Evolutionary conservation across 176 grass and related monocot species (phyloP), one percentile per base, ranked within the genome.

Genomic region (barley (Hordeum vulgare)): DNA sequence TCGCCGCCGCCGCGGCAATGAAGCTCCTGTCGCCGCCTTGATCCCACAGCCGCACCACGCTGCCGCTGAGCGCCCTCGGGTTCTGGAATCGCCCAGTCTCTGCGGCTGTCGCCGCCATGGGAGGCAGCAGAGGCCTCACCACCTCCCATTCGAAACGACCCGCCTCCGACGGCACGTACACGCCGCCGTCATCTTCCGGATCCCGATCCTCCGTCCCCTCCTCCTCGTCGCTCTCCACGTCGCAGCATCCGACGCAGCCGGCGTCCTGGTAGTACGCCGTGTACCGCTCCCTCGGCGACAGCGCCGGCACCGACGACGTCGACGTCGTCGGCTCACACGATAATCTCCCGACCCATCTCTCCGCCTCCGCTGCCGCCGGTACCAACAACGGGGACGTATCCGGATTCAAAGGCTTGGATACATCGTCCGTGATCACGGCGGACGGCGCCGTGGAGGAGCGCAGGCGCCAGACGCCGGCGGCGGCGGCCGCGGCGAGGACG

Each of bases 381-480:
- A 12, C 24, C 51, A 1, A 6, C 12, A 47, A 4, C 8, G 28
- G 17, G 0, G 58, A 65, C 7, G 11, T 27, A 0, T 29, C 71
- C 28, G 14, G 5, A 1, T 51, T 0, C 17, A 51, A 21, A 25
- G 73, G 37, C 18, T 83, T 59, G 0, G 66, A 13, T 0, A 49
- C 5, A 8, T 4, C 9, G 6, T 4, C 61, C 6, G 34, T 3
- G 4, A 7, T 54, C 8, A 17, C 69, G 1, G 77, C 23, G 25
- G 47, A 6, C 40, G 73, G 63, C 2, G 82, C 1, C 4, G 87
- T 15, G 58, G 80, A 81, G 26, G 76, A 64, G 3, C 86, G 75
- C 20, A 98, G 83, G 80, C 84, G 78, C 96, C 96, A 98, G 77
- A 98, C 56, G 18, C 93, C 89, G 0, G 94, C 75, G 2, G 76